Evolutionary conservation across 306 rosid species (phyloP), one percentile per base, ranked within the genome.

Genomic region (Phaseolus lunatus): DNA sequence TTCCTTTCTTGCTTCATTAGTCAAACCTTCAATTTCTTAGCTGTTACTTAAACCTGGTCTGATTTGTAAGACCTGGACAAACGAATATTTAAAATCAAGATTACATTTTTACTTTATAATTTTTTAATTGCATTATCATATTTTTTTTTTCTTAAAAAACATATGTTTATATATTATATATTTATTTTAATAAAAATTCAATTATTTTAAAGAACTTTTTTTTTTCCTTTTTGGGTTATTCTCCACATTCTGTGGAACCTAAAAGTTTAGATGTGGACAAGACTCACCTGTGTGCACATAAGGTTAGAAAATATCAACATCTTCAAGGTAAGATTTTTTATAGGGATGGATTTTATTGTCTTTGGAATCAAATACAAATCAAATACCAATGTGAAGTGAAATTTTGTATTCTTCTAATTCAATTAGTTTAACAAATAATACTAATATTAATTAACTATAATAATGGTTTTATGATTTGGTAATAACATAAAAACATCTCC

Each of bases 1-100:
- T 78, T 77, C 70, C 58, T 44, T 59, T 65, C 58, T 19, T n/a
- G 39, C 52, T 41, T 75, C 64, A 66, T 72, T 84, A 85, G 81
- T 85, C 85, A 81, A 85, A 81, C 13, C 14, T 29, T 29, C 22
- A 29, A 61, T 29, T 29, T 61, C 44, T 16, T 19, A 2, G 67
- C 67, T 29, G 35, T 0, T 61, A 23, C 13, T 44, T 16, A 56
- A 12, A 57, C 35, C 14, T 8, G 13, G 20, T 27, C 61, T 43
- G 5, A 62, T 62, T 47, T 63, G 15, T 6, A 61, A 9, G 62
- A 7, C 24, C 27, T 23, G 0, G 16, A 66, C 41, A 0, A 20
- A 66, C 29, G 0, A 19, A 20, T 22, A 56, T 23, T 73, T 57
- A 9, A 58, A 65, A 33, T n/a, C 8, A 18, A 64, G 5, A 65